Base-by-base conservation (phyloP, 805 yeast genomes). In the Nakazawaea anatomiae region DNA sequence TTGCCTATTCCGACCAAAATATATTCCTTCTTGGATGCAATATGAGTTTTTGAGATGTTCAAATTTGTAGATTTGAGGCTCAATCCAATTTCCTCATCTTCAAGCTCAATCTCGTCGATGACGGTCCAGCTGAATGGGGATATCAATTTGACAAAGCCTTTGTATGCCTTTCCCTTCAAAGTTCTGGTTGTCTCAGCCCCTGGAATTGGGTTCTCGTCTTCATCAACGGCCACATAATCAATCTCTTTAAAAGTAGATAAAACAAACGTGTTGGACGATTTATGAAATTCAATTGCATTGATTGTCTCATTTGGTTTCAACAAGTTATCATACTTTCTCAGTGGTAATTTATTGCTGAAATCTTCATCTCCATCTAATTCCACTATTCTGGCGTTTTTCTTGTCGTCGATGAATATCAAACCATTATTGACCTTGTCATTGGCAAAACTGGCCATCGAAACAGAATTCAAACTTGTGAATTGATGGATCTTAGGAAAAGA, bases 1-100 rank as follows among this genome's bases (percentile, higher is more conserved):
- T 76, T 72, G 0, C 94, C 86, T 2, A 91, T 79, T 1, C 97
- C 98, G n/a, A 85, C 72, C 1, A 89, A 82, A 7, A 94, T 67
- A 47, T 81, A 79, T 59, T 87, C 94, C 54, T 82, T 79, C 54
- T 43, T 65, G 60, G 39, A 28, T 2, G 46, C 39, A 25, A 31
- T 51, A 27, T 43, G 50, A 60, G 42, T 42, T 10, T 49, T 49
- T 2, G 77, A 76, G 4, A 73, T 73, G 54, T 76, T 77, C 47
- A 80, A 63, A 27, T 69, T 67, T 69, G 83, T 76, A 1, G 83
- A 68, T 58, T 80, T 75, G n/a, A 84, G 67, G 30, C 74, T 71
- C 60, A 80, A 69, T 8, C 80, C 82, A 10, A 86, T 72, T 51
- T 89, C 89, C 62, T 87, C 82, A n/a, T 78, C 84, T 6, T 74